phyloP scores from a whole-genome alignment of 106 monocot species.

The Dioscorea zingiberensis region DNA sequence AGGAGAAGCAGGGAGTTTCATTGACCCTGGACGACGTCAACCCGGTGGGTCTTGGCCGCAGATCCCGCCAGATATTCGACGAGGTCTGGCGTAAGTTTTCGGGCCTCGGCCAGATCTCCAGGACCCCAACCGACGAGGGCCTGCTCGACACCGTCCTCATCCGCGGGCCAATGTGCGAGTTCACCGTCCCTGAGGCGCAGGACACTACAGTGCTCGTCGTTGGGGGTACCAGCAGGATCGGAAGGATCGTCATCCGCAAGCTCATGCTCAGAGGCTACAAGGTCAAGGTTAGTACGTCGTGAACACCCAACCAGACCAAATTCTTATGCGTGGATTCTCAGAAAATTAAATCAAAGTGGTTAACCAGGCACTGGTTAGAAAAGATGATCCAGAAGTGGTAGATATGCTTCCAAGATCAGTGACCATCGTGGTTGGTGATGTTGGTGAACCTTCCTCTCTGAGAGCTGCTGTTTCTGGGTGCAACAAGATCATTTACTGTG shows the following conservation, averaged over 20 bases:
- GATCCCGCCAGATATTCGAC: constrained; percentile 91
- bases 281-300: constrained; percentile 59
- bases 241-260: constrained; percentile 85
- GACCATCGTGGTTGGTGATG: constrained; percentile 74
- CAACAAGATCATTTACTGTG: constrained; percentile 96
- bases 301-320: too few relatives aligned
- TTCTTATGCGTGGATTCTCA: too few relatives aligned
- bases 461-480: constrained; percentile 68
- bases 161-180: constrained; percentile 92
- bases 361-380: constrained; percentile 82
- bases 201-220: constrained; percentile 91
- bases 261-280: constrained; percentile 93
- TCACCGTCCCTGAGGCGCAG: constrained; percentile 78
- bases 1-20: constrained; percentile 1
- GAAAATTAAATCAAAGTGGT: neutral
- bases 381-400: constrained; percentile 62
- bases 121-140: constrained; percentile 47
- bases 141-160: constrained; percentile 39
- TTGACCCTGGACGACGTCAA: constrained; percentile 75
- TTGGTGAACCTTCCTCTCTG: constrained; percentile 71
- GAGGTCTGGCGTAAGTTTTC: constrained; percentile 98
- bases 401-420: constrained; percentile 96
- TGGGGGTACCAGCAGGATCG: constrained; percentile 91
- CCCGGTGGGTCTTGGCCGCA: constrained; percentile 83
- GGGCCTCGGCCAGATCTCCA: constrained; percentile 85